Percentiles rank a stretch among this genome's conserved stretches.
Conservation (phyloP, 1,284 basidiomycete species). For the Moniliophthora roreri region DNA sequence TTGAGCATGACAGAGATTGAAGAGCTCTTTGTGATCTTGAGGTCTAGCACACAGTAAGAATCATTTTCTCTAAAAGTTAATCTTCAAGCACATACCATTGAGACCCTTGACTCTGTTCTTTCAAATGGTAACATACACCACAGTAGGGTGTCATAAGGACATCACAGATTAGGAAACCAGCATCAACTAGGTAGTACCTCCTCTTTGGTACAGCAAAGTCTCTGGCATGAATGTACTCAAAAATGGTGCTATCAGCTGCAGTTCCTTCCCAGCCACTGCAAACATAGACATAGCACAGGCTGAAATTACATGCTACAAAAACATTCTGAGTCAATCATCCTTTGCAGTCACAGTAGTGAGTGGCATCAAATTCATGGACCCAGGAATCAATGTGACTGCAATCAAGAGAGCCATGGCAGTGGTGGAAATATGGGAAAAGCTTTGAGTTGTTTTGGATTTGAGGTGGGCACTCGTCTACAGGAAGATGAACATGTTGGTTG, state of each 20-base stretch:
- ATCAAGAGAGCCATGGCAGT: conserved; percentile 10
- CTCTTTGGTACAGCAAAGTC: conserved; percentile 30
- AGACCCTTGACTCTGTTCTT: conserved; percentile 32
- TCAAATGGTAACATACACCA: conserved; percentile 30
- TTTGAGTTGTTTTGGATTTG: neutral
- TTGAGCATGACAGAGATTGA: no score
- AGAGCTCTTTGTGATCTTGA: conserved; percentile 3
- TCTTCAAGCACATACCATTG: neutral
- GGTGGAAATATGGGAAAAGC: conserved; percentile 5
- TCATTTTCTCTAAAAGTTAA: neutral
- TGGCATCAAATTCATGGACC: neutral
- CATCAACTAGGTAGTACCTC: conserved; percentile 38
- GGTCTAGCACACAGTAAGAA: no score
- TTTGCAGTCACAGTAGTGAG: conserved; percentile 24
- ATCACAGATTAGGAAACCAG: conserved; percentile 34
- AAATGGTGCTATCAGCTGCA: conserved; percentile 27
- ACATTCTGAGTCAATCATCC: conserved; percentile 27
- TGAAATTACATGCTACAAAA: conserved; percentile 27
- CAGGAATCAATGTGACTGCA: conserved; percentile 4
- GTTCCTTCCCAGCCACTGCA: conserved; percentile 33
- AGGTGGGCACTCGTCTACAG: neutral
- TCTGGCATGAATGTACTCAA: conserved; percentile 19
- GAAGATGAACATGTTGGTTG: conserved; percentile 7
- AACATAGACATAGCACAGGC: conserved; percentile 28
- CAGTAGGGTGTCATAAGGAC: conserved; percentile 30